Percentiles rank a stretch among this genome's conserved stretches.
Conservation (phyloP, 208 protist species). For the Porcisia deanei region DNA sequence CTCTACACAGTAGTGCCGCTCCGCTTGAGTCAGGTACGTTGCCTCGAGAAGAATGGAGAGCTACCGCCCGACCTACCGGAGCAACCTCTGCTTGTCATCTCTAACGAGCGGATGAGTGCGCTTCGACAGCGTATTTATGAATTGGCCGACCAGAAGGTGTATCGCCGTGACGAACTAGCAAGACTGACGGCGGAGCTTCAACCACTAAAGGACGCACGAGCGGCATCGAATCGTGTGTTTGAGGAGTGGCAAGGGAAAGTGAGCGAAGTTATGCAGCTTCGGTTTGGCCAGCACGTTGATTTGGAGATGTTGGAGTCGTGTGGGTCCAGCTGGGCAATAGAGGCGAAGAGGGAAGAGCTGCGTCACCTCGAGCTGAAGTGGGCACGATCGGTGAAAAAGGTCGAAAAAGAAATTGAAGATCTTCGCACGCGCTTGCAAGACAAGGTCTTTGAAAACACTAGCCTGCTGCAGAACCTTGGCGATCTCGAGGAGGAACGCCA, state of each 20-base stretch:
- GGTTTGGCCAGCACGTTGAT: conserved; percentile 94
- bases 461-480: conserved; percentile 85
- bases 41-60: conserved; percentile 38
- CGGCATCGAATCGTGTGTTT: conserved; percentile 66
- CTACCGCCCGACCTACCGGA: conserved; percentile 54
- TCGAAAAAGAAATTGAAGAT: conserved; percentile 67
- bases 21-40: conserved; percentile 83
- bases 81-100: conserved; percentile 80
- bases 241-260: conserved; percentile 87
- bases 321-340: conserved; percentile 84
- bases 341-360: conserved; percentile 90
- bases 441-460: conserved; percentile 79
- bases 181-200: conserved; percentile 67
- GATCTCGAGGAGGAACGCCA: conserved; percentile 81
- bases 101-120: conserved; percentile 55
- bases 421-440: conserved; percentile 73
- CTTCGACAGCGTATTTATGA: conserved; percentile 78
- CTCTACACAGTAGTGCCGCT: conserved; percentile 92
- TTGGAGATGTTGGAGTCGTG: conserved; percentile 92
- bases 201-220: conserved; percentile 64
- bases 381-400: conserved; percentile 64
- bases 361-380: conserved; percentile 79
- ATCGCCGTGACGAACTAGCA: conserved; percentile 49
- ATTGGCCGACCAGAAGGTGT: conserved; percentile 74
- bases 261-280: conserved; percentile 94